phyloP scores from a whole-genome alignment of 139 green algal species.

The Zygnema circumcarinatum region DNA sequence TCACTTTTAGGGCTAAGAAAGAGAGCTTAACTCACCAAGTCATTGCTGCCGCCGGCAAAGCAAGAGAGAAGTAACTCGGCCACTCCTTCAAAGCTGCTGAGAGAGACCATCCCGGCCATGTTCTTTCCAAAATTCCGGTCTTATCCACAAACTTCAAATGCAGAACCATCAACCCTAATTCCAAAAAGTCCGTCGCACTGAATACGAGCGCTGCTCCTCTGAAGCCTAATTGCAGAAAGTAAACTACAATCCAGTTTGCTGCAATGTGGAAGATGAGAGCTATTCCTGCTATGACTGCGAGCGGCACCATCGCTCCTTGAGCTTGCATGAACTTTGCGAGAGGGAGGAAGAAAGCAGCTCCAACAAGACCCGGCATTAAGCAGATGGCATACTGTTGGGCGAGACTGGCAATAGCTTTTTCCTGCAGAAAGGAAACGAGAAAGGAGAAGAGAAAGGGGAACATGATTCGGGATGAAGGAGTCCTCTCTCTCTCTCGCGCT shows the following conservation, averaged over 20 bases:
- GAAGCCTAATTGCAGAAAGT: constrained; percentile 1
- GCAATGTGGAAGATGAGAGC: constrained; percentile 7
- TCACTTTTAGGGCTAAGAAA: too few relatives aligned
- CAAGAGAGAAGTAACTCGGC: too few relatives aligned
- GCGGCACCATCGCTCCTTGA: constrained; percentile 8
- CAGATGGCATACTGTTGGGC: constrained; percentile 11
- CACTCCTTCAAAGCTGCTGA: too few relatives aligned
- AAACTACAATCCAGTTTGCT: constrained; percentile 9
- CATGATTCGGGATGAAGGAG: background rate
- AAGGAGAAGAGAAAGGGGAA: background rate
- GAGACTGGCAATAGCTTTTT: constrained; percentile 1
- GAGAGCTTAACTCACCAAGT: too few relatives aligned
- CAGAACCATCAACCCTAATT: too few relatives aligned
- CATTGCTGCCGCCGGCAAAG: too few relatives aligned
- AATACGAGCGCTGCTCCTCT: constrained; percentile 4
- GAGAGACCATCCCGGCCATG: too few relatives aligned
- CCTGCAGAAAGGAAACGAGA: constrained; percentile 3
- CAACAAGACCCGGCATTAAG: constrained; percentile 20
- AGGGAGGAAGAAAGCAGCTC: background rate
- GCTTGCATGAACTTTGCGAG: constrained; percentile 17
- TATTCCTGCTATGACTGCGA: background rate
- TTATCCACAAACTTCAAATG: too few relatives aligned
- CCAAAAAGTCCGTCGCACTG: background rate
- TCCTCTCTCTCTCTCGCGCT: background rate
- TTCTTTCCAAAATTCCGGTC: too few relatives aligned